Base-by-base conservation (phyloP, 345 rosid species). In the Lepidium africanum region DNA sequence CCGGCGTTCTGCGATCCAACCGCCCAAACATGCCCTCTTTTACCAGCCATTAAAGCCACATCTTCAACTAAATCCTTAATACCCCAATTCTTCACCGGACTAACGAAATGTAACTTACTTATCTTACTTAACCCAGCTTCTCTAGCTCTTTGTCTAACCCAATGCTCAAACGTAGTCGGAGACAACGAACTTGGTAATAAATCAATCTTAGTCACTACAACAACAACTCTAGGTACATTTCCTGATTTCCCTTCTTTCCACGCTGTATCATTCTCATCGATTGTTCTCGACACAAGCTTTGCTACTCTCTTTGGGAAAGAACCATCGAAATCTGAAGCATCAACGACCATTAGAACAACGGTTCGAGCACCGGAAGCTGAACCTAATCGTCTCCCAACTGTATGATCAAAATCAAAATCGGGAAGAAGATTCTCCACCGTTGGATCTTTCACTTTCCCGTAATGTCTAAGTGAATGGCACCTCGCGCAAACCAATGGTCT, bases 231-330 rank as follows among this genome's bases (percentile, higher is more conserved):
- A 14, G 99, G 91, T 10, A 91, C 83, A 9, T 91, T 89, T 13
- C 95, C 95, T 4, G 99, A 85, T 42, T 77, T 89, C 17, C 90
- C 90, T 62, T 87, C 83, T 71, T 91, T 91, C 99, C 99, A 91
- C 17, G 89, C 83, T 11, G 66, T 71, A 30, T 43, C 65, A 72
- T 91, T 89, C 81, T 89, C 92, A 23, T 89, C 97, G 5, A 84
- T 81, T 8, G 88, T 76, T 30, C 74, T 78, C 3, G 97, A 84
- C 3, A 94, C 91, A 13, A 91, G 75, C 78, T 70, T 89, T 3
- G 96, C 96, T 6, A 91, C 92, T 58, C 80, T 86, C 56, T 77
- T 86, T 0, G 97, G 99, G 60, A 94, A 87, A 0, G 99, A 87
- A 38, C 97, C 99, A 51, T 89, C 99, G 45, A 94, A 86, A 75